Conservation (phyloP, 2,329 filamentous ascomycete species). For the Trichoderma pleuroti region DNA sequence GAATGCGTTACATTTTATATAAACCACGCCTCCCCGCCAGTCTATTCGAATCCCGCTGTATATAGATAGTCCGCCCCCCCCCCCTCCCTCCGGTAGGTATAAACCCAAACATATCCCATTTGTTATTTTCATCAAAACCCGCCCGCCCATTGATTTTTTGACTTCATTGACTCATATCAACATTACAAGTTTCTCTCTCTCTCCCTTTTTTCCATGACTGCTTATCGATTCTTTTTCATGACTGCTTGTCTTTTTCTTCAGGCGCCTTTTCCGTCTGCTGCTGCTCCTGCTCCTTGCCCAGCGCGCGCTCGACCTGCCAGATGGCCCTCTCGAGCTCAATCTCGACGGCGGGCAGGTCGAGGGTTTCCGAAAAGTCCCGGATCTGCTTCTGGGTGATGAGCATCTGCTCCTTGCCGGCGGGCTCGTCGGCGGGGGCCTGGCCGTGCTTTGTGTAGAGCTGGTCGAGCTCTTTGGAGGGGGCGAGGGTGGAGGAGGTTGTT, state of each 20-base stretch:
- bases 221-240: constrained; percentile 22
- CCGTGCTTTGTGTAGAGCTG: constrained; percentile 61
- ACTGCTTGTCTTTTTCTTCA: background rate
- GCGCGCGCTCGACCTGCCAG: constrained; percentile 62
- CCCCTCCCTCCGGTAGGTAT: background rate
- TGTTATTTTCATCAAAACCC: background rate
- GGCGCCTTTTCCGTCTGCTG: background rate
- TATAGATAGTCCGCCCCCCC: background rate
- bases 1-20: background rate
- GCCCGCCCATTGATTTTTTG: constrained; percentile 5
- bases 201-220: background rate
- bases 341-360: constrained; percentile 67
- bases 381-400: constrained; percentile 53
- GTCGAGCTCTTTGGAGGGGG: constrained; percentile 68
- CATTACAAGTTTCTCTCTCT: background rate
- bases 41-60: constrained; percentile 5
- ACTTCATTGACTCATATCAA: constrained; percentile 8
- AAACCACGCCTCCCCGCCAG: background rate
- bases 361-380: constrained; percentile 54
- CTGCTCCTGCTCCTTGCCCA: constrained; percentile 38
- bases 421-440: constrained; percentile 18
- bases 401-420: constrained; percentile 32
- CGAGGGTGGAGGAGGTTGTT: constrained; percentile 65
- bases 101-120: background rate
- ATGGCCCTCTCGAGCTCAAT: constrained; percentile 73